Percentiles rank a stretch among this genome's conserved stretches.
Evolutionary conservation across 352 stramenopile species (phyloP).

Genomic region (Globisporangium spinosum): DNA sequence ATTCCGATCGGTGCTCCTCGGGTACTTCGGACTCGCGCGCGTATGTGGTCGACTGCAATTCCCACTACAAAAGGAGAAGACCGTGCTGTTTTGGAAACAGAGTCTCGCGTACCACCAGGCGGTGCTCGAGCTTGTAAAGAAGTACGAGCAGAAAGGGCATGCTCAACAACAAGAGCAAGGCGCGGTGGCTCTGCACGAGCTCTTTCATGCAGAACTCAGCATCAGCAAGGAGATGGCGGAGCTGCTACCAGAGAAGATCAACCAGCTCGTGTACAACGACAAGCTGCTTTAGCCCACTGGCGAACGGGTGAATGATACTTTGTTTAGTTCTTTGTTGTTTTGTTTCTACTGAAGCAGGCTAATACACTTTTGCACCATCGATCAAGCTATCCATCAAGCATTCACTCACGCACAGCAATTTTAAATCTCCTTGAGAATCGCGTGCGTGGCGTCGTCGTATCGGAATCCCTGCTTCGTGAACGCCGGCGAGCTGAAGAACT

Average conservation of each 20-base stretch:
- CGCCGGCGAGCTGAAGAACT: constrained; percentile 60
- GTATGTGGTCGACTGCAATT: constrained; percentile 58
- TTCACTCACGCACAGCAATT: not conserved
- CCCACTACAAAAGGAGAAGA: constrained; percentile 39
- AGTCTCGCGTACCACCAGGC: constrained; percentile 50
- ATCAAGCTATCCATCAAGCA: not conserved
- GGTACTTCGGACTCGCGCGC: constrained; percentile 60
- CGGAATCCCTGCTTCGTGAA: constrained; percentile 74
- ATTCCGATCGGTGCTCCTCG: constrained; percentile 42
- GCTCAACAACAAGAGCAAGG: constrained; percentile 10
- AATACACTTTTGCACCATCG: not conserved
- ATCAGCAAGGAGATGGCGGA: constrained; percentile 65
- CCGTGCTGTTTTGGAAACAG: constrained; percentile 54
- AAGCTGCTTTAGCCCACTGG: constrained; percentile 30
- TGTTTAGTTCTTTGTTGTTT: not conserved
- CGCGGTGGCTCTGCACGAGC: constrained; percentile 23
- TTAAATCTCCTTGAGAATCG: constrained; percentile 73
- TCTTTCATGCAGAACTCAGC: constrained; percentile 46
- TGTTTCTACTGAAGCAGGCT: not conserved
- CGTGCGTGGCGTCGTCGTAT: constrained; percentile 44
- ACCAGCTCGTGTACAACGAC: constrained; percentile 70
- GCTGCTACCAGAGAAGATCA: constrained; percentile 75
- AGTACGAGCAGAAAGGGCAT: constrained; percentile 27
- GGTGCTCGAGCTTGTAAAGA: constrained; percentile 35
- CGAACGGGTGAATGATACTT: not conserved